A percentile compares a stretch with the other conserved stretches of the same genome.
phyloP scores from a whole-genome alignment of 305 asterid species.

The Salvia sclarea region DNA sequence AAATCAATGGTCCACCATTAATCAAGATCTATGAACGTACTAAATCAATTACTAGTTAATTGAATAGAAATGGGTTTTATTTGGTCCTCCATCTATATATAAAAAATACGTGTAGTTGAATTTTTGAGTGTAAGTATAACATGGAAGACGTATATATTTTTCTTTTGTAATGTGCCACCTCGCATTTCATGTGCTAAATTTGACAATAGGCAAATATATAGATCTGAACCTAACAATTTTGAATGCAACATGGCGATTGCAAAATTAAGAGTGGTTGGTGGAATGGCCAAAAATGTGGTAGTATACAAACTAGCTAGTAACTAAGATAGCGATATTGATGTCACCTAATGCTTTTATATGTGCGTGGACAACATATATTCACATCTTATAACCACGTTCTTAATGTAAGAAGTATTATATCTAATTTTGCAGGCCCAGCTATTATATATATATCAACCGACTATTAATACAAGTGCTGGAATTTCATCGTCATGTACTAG shows the following conservation, averaged over 20 bases:
- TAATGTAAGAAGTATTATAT: constrained; percentile 8
- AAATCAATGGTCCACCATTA: no score
- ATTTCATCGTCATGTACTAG: background rate
- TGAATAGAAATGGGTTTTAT: no score
- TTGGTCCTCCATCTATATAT: no score
- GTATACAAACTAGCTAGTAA: background rate
- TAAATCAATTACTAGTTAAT: no score
- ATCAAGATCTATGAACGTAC: no score
- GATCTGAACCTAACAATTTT: background rate
- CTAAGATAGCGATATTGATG: constrained; percentile 1
- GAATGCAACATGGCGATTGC: background rate
- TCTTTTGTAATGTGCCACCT: background rate
- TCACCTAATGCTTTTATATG: constrained; percentile 21
- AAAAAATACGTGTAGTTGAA: no score
- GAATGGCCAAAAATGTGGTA: background rate
- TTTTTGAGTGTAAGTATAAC: no score
- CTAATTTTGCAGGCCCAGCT: background rate
- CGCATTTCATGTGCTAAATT: constrained; percentile 20
- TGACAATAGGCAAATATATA: background rate
- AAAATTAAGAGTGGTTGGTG: constrained; percentile 12
- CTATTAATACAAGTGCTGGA: no score
- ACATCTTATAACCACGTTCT: constrained; percentile 35
- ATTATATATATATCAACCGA: no score
- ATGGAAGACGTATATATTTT: no score
- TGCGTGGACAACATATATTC: constrained; percentile 15